Percentiles rank a stretch among this genome's conserved stretches.
These are phyloP conservation scores for Lunularia cruciata DNA, from an alignment of 225 moss, liverwort and hornwort genomes.

Conservation along the genomic window DNA sequence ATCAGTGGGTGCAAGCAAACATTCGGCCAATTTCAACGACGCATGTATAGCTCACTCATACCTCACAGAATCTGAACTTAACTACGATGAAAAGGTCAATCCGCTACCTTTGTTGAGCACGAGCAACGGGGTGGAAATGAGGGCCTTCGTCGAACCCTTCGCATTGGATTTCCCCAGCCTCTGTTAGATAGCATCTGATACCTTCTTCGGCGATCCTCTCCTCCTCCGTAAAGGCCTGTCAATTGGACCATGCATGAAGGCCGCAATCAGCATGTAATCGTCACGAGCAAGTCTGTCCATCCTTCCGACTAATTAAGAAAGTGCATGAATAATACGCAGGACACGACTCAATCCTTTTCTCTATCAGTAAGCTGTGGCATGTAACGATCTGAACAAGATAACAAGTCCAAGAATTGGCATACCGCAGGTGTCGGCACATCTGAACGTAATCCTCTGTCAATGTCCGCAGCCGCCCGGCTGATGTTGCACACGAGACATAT, in stretches of 20 bases:
- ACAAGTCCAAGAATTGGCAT: too few relatives aligned
- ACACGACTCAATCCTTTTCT: background rate
- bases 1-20: too few relatives aligned
- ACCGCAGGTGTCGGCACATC: too few relatives aligned
- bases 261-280: too few relatives aligned
- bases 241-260: too few relatives aligned
- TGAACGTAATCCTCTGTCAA: too few relatives aligned
- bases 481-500: background rate
- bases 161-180: conserved; percentile 64
- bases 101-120: conserved; percentile 25
- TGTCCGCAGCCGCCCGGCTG: background rate
- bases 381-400: background rate
- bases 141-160: conserved; percentile 91
- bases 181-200: conserved; percentile 62
- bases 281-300: background rate
- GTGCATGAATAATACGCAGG: background rate
- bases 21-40: too few relatives aligned
- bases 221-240: conserved; percentile 62
- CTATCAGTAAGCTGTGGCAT: too few relatives aligned
- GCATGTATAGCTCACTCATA: too few relatives aligned
- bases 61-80: too few relatives aligned
- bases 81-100: background rate
- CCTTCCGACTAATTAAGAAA: background rate
- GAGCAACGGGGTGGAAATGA: conserved; percentile 52
- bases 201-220: conserved; percentile 39